Percentiles rank a stretch among this genome's conserved stretches.
Conservation (phyloP, 2,329 filamentous ascomycete genomes). For the Neocucurbitaria cava region DNA sequence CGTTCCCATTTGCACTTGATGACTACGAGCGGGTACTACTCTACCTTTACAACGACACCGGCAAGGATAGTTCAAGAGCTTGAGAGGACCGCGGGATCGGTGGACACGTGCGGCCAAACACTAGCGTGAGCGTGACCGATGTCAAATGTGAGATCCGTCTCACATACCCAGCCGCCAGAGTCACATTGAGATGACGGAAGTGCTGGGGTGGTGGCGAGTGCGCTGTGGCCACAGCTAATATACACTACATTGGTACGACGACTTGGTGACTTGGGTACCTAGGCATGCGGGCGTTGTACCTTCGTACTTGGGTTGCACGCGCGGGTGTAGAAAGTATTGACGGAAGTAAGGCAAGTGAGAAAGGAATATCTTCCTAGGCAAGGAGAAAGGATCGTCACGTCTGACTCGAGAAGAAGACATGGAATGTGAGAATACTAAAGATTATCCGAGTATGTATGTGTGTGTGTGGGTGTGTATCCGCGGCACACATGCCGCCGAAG, state of each 20-base stretch:
- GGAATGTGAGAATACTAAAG: not conserved
- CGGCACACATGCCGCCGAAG: too few species aligned
- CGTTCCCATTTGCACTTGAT: too few species aligned
- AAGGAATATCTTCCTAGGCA: too few species aligned
- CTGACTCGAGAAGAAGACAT: not conserved
- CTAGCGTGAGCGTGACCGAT: constrained; percentile 11
- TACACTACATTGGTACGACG: constrained; percentile 12
- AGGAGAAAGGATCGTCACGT: not conserved
- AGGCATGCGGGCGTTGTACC: not conserved
- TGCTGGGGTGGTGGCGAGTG: constrained; percentile 3
- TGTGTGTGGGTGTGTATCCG: too few species aligned
- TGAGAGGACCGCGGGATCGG: constrained; percentile 4
- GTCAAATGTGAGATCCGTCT: constrained; percentile 1
- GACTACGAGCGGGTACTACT: too few species aligned
- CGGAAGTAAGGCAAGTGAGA: too few species aligned
- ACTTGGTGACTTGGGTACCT: not conserved
- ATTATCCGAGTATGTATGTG: not conserved
- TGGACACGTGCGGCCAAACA: constrained; percentile 3
- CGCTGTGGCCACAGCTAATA: constrained; percentile 22
- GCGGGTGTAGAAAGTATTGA: not conserved
- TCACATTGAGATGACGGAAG: constrained; percentile 8
- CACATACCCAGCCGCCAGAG: not conserved
- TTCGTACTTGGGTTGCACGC: not conserved
- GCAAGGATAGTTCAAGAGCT: not conserved
- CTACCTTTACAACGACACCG: too few species aligned